phyloP scores from a whole-genome alignment of 345 rosid species.

The Citrus glauca region DNA sequence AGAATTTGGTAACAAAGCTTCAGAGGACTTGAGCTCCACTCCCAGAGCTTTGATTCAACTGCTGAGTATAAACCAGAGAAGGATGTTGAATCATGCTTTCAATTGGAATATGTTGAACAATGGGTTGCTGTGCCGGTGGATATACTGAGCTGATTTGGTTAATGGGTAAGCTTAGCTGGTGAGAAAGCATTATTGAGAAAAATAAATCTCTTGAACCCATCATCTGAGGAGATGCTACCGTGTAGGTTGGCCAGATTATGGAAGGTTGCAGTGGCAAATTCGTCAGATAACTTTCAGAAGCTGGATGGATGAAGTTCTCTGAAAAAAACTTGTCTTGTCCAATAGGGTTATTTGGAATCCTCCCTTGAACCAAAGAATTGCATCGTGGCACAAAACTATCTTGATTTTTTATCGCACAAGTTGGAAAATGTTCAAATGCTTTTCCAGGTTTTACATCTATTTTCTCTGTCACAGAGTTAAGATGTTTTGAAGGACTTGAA shows the following conservation, averaged over 20 bases:
- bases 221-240: not conserved
- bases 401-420: not conserved
- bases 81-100: not conserved
- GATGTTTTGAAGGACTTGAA: not conserved
- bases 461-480: not conserved
- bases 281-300: not conserved
- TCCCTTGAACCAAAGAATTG: not conserved
- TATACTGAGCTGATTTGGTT: not conserved
- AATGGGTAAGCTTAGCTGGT: not conserved
- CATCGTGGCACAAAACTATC: not conserved
- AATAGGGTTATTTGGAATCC: not conserved
- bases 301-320: conserved; percentile 5
- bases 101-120: conserved; percentile 1
- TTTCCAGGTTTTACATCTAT: conserved; percentile 6
- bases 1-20: not conserved
- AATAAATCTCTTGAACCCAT: conserved; percentile 13
- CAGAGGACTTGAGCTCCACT: not conserved
- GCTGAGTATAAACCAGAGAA: not conserved
- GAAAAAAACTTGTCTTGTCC: not conserved
- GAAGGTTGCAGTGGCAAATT: conserved; percentile 11
- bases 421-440: not conserved
- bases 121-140: conserved; percentile 1
- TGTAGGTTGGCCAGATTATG: not conserved
- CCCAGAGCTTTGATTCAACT: not conserved
- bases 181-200: not conserved